Conservation (phyloP, 257 asterid genomes). For the Przewalskia tangutica region DNA sequence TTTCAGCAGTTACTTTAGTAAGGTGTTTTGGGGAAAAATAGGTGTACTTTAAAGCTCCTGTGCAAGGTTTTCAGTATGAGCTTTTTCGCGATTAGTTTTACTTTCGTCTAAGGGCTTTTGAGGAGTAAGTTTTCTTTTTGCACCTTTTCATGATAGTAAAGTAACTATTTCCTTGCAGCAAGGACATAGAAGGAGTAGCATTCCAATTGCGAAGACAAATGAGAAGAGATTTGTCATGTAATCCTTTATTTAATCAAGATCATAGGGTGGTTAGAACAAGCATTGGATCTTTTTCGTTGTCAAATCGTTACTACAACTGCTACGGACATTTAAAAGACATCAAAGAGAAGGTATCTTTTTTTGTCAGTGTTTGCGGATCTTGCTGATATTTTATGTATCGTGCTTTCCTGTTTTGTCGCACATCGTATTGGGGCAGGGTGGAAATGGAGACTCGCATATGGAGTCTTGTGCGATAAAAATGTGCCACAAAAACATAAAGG, state of each 20-base stretch:
- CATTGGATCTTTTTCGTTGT: constrained; percentile 6
- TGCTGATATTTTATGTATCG: not conserved
- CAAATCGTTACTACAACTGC: not conserved
- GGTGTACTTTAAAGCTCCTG: not conserved
- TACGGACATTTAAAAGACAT: not conserved
- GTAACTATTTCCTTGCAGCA: constrained; percentile 16
- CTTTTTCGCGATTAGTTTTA: not conserved
- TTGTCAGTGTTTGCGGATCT: not conserved
- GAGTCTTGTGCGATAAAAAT: no score
- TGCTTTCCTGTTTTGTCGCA: no score
- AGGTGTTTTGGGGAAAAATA: not conserved
- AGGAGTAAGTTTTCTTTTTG: no score
- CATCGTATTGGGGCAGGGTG: no score
- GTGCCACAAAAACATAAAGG: no score
- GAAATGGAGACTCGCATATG: no score
- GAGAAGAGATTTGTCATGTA: constrained; percentile 16
- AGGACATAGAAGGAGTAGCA: constrained; percentile 15
- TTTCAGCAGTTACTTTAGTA: not conserved
- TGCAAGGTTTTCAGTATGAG: not conserved
- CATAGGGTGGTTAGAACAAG: constrained; percentile 14
- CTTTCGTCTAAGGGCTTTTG: not conserved
- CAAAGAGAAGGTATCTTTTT: constrained; percentile 5
- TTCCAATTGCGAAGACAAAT: constrained; percentile 13
- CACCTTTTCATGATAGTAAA: constrained; percentile 8
- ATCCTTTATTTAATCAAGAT: constrained; percentile 14